Base-by-base conservation (phyloP, 768 basidiomycete genomes). In the Hortiboletus flavorubellus region DNA sequence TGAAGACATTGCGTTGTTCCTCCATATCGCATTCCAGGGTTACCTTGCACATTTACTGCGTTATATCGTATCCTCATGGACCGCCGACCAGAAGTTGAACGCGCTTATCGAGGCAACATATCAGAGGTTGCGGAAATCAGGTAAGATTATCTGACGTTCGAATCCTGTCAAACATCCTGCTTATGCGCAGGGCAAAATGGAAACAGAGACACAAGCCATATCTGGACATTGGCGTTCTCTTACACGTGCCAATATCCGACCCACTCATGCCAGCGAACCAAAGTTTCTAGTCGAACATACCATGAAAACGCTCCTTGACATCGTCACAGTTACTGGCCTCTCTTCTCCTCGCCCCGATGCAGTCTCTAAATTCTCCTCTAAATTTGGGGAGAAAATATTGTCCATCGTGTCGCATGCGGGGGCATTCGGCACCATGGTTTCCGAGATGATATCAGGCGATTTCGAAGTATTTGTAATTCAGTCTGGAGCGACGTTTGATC, bases 371-470 rank as follows among this genome's bases (percentile, higher is more conserved):
- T 35, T 52, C 8, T n/a, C 34, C 8, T 44, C 26, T 10, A 7
- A 38, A 15, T 45, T 37, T 30, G 2, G 42, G 1, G n/a, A 35
- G 5, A 30, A 37, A 21, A 44, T 52, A 21, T n/a, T 1, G 4
- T 9, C 42, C n/a, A 44, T 52, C n/a, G 11, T 52, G 9, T 52
- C n/a, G 11, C 51, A 29, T 38, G 51, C 51, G 0, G 51, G 43
- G 26, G 45, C 2, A 14, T 18, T 52, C 7, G 16, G 16, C 21
- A 14, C 21, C n/a, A 52, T 45, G 34, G 12, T 38, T 14, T 44
- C 51, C 31, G 51, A 8, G 43, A 52, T 52, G 51, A 45, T 45
- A 44, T 52, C 51, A 1, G 51, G 43, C 7, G 35, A 52, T 16
- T 52, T 45, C 5, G 26, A 44, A 30, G 41, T 31, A 6, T 52